These are phyloP conservation scores for Boechera retrofracta DNA, from an alignment of 345 rosid species.

Conservation along the genomic window DNA sequence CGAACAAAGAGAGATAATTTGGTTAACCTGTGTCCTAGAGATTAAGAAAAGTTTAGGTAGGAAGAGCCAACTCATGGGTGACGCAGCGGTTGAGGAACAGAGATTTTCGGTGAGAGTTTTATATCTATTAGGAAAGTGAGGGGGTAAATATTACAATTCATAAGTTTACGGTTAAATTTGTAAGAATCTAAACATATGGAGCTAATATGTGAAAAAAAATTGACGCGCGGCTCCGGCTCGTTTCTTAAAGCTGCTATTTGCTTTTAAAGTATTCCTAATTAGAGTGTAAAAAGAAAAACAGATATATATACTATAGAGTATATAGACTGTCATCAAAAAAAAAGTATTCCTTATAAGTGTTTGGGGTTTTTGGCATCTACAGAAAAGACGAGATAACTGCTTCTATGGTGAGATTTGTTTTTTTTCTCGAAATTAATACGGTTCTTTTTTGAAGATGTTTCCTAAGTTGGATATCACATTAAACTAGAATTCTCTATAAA, in stretches of 20 bases:
- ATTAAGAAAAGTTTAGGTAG: constrained; percentile 37
- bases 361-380: neutral
- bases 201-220: neutral
- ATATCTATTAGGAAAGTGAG: neutral
- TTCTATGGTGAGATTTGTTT: constrained; percentile 29
- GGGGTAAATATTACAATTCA: neutral
- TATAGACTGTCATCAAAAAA: no score
- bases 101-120: neutral
- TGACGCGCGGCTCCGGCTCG: constrained; percentile 17
- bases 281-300: neutral
- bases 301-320: neutral
- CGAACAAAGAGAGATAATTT: neutral
- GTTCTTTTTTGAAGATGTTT: neutral
- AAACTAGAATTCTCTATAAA: neutral
- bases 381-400: neutral
- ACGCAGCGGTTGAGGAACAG: neutral
- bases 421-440: neutral
- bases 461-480: neutral
- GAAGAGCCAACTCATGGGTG: constrained; percentile 47
- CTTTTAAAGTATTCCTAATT: neutral
- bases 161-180: neutral
- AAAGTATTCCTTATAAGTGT: neutral
- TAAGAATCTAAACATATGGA: constrained; percentile 10
- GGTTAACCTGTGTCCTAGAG: constrained; percentile 40
- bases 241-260: neutral